Percentiles rank a stretch among this genome's conserved stretches.
phyloP scores from a whole-genome alignment of 2,329 filamentous ascomycete genomes.

The Colletotrichum truncatum region DNA sequence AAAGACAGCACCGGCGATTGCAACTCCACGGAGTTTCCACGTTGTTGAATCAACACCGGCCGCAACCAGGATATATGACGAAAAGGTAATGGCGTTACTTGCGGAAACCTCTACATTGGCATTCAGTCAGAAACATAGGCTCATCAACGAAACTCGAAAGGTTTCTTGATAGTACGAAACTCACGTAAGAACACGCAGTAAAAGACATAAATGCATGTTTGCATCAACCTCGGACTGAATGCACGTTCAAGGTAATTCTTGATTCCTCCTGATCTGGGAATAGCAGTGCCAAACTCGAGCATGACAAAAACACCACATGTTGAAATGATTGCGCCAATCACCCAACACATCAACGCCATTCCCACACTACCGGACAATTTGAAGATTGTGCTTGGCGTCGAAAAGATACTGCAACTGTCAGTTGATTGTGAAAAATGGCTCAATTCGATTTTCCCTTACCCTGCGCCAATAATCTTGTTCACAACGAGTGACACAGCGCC shows the following conservation, averaged over 20 bases:
- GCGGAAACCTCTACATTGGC: slow-evolving; percentile 19
- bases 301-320: slow-evolving; percentile 35
- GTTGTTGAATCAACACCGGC: slow-evolving; percentile 16
- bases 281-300: slow-evolving; percentile 35
- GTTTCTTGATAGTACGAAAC: background rate
- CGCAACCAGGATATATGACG: slow-evolving; percentile 21
- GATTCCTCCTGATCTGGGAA: slow-evolving; percentile 34
- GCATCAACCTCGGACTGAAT: slow-evolving; percentile 32
- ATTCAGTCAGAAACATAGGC: background rate
- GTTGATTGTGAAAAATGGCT: background rate
- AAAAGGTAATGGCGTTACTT: slow-evolving; percentile 25
- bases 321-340: slow-evolving; percentile 34
- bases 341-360: slow-evolving; percentile 36
- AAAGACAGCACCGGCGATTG: slow-evolving; percentile 19
- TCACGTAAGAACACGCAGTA: slow-evolving; percentile 34
- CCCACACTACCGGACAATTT: slow-evolving; percentile 34
- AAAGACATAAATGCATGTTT: slow-evolving; percentile 35
- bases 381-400: slow-evolving; percentile 34
- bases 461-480: slow-evolving; percentile 37
- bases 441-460: slow-evolving; percentile 6
- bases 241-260: slow-evolving; percentile 37
- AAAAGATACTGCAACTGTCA: slow-evolving; percentile 33
- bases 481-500: slow-evolving; percentile 34
- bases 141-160: background rate
- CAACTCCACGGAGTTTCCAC: slow-evolving; percentile 20